Conservation (phyloP, 2,329 filamentous ascomycete species). For the Rutstroemia sp. region DNA sequence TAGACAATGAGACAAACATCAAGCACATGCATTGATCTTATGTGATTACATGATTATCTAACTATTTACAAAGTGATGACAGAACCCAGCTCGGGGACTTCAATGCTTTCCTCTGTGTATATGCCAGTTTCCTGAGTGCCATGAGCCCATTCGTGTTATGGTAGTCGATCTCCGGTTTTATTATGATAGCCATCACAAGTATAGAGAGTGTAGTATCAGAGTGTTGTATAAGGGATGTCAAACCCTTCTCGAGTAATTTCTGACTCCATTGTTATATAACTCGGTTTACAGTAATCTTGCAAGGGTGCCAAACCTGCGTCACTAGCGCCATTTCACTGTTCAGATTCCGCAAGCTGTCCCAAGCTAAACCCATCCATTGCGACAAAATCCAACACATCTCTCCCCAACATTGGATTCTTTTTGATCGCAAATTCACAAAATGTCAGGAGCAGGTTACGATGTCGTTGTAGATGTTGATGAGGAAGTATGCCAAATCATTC, state of each 20-base stretch:
- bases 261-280: too few species aligned
- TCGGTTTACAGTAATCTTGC: background rate
- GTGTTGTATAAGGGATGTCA: too few species aligned
- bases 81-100: background rate
- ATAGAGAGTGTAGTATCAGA: too few species aligned
- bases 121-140: too few species aligned
- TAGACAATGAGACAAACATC: conserved; percentile 15
- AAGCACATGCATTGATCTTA: background rate
- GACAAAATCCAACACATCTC: background rate
- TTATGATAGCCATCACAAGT: too few species aligned
- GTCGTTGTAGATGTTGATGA: conserved; percentile 97
- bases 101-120: too few species aligned
- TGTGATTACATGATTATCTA: background rate
- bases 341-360: conserved; percentile 21
- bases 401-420: background rate
- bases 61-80: background rate
- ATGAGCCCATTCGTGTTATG: too few species aligned
- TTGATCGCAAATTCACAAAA: conserved; percentile 10
- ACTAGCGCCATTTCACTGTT: conserved; percentile 2
- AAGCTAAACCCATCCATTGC: conserved; percentile 7
- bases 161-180: too few species aligned
- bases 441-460: conserved; percentile 70
- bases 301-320: conserved; percentile 4
- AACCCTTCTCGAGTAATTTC: too few species aligned
- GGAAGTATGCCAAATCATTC: conserved; percentile 52